Conservation (phyloP, 768 basidiomycete genomes). For the Leccinum subgranulosum region DNA sequence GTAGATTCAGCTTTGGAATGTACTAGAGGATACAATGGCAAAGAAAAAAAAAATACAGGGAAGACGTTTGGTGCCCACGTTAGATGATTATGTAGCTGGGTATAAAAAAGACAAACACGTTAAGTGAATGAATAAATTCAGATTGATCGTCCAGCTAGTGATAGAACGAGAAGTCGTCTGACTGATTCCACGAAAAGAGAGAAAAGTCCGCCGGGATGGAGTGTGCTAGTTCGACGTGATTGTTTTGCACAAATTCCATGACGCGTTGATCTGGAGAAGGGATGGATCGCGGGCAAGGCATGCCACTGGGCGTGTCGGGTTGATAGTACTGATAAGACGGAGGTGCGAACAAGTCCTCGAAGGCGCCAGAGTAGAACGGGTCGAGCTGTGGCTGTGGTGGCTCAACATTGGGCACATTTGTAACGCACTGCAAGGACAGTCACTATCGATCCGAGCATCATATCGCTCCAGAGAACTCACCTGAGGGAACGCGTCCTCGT, state of each 20-base stretch:
- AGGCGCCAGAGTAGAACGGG: not conserved
- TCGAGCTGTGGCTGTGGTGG: not conserved
- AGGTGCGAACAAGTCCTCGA: not conserved
- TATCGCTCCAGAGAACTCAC: slow-evolving; percentile 10
- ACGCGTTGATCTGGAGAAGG: slow-evolving; percentile 1
- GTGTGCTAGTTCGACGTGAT: slow-evolving; percentile 4
- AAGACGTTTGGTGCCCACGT: not conserved
- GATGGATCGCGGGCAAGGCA: not conserved
- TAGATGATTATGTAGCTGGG: slow-evolving; percentile 14
- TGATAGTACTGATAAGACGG: slow-evolving; percentile 8
- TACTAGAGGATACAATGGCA: not conserved
- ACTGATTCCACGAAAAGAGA: slow-evolving; percentile 21
- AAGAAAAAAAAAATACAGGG: slow-evolving; percentile 5
- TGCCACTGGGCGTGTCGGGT: not conserved
- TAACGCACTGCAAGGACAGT: not conserved
- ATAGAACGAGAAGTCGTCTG: slow-evolving; percentile 22
- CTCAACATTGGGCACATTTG: not conserved
- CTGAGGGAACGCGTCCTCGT: not conserved
- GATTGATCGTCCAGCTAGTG: slow-evolving; percentile 7
- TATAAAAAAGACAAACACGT: slow-evolving; percentile 2
- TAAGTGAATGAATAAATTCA: slow-evolving; percentile 31
- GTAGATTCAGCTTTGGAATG: not conserved
- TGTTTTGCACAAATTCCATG: slow-evolving; percentile 10
- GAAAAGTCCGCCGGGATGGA: slow-evolving; percentile 15
- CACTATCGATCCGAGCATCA: not conserved